Base-by-base conservation (phyloP, 1,284 basidiomycete species). In the Fomitopsis betulina region DNA sequence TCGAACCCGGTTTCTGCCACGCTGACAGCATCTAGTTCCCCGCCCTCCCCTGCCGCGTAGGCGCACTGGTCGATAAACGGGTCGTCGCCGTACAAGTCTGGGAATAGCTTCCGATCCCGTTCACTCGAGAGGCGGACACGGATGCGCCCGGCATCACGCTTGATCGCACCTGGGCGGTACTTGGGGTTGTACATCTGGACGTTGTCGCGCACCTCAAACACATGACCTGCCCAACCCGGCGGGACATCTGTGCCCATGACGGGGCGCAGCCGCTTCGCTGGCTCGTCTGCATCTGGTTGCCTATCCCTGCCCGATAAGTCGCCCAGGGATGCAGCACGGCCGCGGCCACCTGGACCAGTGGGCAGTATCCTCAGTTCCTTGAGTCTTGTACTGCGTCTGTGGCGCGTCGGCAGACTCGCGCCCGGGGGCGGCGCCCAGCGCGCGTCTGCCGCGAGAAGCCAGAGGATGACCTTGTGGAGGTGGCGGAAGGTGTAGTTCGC, bases 401-500 rank as follows among this genome's bases (percentile, higher is more conserved):
- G 38, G 21, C 62, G 15, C 54, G 53, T 38, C 32, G 56, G 32
- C 57, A 57, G 19, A 52, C 8, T 54, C 23, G 45, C 23, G 19
- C 30, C 32, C 2, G 58, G 59, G 8, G 57, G 62, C 23, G 60
- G 52, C 27, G 52, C 56, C 40, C 59, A 61, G 5, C 54, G 61
- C 6, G 72, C 67, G 50, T 74, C 71, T 56, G 71, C 68, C 33
- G 81, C 79, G 63, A 88, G 90, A 4, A 89, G 70, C 67, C 84
- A 91, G 9, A 79, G 72, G 37, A 89, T 76, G 56, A 91, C 77
- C 54, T 77, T 79, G 52, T 82, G 80, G 2, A 91, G 74, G 62
- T 87, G 86, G 2, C 79, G 75, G 63, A 91, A 85, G 0, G 84
- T 86, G 66, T 88, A 90, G 66, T 79, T 86, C 30, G 83, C 73